Base-by-base conservation (phyloP, 2,329 filamentous ascomycete species). In the Hymenoscyphus fructigenus region DNA sequence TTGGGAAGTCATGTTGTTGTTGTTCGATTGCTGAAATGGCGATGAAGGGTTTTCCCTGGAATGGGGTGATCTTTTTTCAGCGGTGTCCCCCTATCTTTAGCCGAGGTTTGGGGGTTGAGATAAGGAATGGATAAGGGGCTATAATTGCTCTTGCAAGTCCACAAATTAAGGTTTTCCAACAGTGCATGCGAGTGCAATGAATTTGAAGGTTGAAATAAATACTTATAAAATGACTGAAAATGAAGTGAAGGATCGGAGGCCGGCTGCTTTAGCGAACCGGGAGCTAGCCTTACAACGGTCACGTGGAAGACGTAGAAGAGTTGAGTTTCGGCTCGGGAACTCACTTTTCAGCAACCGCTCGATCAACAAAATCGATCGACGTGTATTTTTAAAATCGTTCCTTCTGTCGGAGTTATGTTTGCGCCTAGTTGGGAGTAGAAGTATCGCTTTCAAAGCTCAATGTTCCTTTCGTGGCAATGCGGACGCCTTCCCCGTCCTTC, bases 401-500 rank as follows among this genome's bases (percentile, higher is more conserved):
- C 9, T 12, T 50, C 12, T 3, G 23, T 9, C 20, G 10, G 4
- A 50, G 10, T 12, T 12, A 12, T 50, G 20, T 23, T 10, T 2
- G 44, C 44, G 7, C 10, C 44, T 23, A 23, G n/a, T 12, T 50
- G 44, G 17, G 44, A 12, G n/a, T 50, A 3, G 10, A 17, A 26
- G 26, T 2, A 50, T 23, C 10, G 44, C 41, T 44, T n/a, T 7
- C 20, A 12, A 20, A 50, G n/a, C 44, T 23, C 26, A 29, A 63
- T 53, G 36, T 28, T 23, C n/a, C n/a, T 29, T 23, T 63, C 41
- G 20, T 32, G 57, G 58, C 36, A 53, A 62, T 64, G 64, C 61
- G 32, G 62, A 44, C 44, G 41, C 29, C 26, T 55, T 58, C 23
- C 20, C 26, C 41, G 23, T 36, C 17, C 20, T 20, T 41, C 23